Base-by-base conservation (phyloP, 2,329 filamentous ascomycete species). In the Cercospora citrullina region DNA sequence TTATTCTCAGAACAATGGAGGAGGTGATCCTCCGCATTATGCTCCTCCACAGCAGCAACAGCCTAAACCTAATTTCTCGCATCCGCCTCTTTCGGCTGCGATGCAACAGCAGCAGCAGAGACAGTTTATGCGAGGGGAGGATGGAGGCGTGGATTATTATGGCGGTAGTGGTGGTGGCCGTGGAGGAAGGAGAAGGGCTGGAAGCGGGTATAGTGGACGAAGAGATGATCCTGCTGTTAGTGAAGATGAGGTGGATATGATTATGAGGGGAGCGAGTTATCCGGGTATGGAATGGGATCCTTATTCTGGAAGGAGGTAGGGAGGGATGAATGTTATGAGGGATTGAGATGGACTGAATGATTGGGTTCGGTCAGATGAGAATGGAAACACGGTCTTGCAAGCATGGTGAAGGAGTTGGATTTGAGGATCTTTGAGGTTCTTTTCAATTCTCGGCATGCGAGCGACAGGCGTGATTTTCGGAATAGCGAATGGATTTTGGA, bases 181-280 rank as follows among this genome's bases (percentile, higher is more conserved):
- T 16, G 48, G 21, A 7, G 48, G 62, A 30, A 16, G 28, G n/a
- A 68, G 68, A 30, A 68, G 71, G 7, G 69, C 69, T 5, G 60
- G 66, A 1, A 72, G 69, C 5, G 72, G 72, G 4, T 76, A 74
- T 57, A 68, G 68, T 60, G 75, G 73, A 4, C 61, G 75, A 23
- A 67, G 74, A 60, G 73, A 76, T 53, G 75, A 75, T 67, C 66
- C 69, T 16, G 71, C 71, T n/a, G 71, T 75, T 3, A 70, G 72
- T 9, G 75, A 76, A 42, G 69, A 74, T 31, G 72, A 74, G 28
- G 62, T 64, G 62, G 62, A 58, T 8, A 59, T 75, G 51, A 67
- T 72, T 67, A 91, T 91, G 89, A 85, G 82, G 59, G 89, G 88
- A 6, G 89, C 88, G 12, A 88, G 86, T 75, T 91, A 91, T 77